These are phyloP conservation scores for Phytophthora fragariae DNA, from an alignment of 352 stramenopile genomes.

Conservation along the genomic window DNA sequence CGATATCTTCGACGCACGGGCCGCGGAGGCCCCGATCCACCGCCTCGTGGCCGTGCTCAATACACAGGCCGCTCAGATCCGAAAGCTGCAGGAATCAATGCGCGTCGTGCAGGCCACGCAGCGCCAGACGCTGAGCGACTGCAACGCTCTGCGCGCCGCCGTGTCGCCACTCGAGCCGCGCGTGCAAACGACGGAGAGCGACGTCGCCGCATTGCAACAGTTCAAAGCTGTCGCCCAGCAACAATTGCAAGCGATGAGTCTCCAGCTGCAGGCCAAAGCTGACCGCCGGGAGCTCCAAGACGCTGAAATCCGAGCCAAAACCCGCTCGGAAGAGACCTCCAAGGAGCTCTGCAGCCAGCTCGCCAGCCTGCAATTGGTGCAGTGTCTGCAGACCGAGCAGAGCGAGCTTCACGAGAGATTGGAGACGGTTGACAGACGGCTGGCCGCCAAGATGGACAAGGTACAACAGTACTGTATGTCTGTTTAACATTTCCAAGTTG, in stretches of 20 bases:
- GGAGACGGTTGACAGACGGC: conserved; percentile 46
- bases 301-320: conserved; percentile 23
- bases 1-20: conserved; percentile 68
- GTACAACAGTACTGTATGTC: conserved; percentile 5
- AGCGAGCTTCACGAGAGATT: conserved; percentile 53
- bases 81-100: conserved; percentile 42
- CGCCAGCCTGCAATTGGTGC: conserved; percentile 41
- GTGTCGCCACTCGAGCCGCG: conserved; percentile 18
- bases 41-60: conserved; percentile 75
- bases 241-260: conserved; percentile 26
- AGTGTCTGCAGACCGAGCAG: conserved; percentile 61
- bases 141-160: conserved; percentile 9
- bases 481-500: not conserved
- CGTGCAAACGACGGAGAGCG: conserved; percentile 17
- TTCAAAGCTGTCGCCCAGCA: conserved; percentile 3
- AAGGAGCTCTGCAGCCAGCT: conserved; percentile 40
- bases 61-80: conserved; percentile 51
- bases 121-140: conserved; percentile 38
- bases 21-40: conserved; percentile 56
- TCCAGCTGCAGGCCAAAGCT: conserved; percentile 27
- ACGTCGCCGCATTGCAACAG: conserved; percentile 11
- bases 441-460: conserved; percentile 76
- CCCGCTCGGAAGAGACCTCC: conserved; percentile 25
- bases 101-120: conserved; percentile 41
- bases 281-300: conserved; percentile 36